Evolutionary conservation across 176 grass and related monocot species (phyloP).

Genomic region (Eragrostis nindensis): DNA sequence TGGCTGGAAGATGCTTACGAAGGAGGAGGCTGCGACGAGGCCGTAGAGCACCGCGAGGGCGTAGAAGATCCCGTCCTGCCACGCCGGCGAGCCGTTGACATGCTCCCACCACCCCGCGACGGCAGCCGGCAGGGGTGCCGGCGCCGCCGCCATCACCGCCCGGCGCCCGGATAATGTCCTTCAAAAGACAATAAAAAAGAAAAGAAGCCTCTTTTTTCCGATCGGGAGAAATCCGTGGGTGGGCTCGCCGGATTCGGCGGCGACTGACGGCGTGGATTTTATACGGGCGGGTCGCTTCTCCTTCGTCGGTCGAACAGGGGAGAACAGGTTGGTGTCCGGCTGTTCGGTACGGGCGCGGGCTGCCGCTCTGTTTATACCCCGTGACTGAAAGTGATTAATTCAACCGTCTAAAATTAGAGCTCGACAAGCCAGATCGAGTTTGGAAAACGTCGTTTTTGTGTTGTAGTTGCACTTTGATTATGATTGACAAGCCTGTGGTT

Average conservation of each 20-base stretch:
- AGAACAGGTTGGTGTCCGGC: slow-evolving; percentile 44
- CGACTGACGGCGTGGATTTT: slow-evolving; percentile 45
- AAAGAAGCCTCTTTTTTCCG: slow-evolving; percentile 1
- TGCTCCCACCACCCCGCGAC: slow-evolving; percentile 68
- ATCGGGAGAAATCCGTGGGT: slow-evolving; percentile 3
- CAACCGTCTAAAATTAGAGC: slow-evolving; percentile 14
- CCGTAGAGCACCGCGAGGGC: slow-evolving; percentile 72
- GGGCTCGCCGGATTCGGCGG: slow-evolving; percentile 21
- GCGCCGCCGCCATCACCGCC: slow-evolving; percentile 35
- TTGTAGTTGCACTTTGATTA: not conserved
- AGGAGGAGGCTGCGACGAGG: slow-evolving; percentile 62
- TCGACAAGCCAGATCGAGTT: not conserved
- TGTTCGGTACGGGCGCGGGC: slow-evolving; percentile 21
- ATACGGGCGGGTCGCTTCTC: slow-evolving; percentile 22
- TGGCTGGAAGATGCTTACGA: slow-evolving; percentile 50
- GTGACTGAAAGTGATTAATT: not conserved
- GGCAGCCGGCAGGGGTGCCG: slow-evolving; percentile 9
- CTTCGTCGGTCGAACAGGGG: slow-evolving; percentile 27
- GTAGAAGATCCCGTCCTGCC: slow-evolving; percentile 75
- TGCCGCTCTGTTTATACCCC: slow-evolving; percentile 2
- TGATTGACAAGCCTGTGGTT: not conserved
- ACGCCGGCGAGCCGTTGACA: slow-evolving; percentile 63
- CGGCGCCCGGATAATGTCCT: slow-evolving; percentile 12
- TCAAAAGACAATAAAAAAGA: slow-evolving; percentile 14
- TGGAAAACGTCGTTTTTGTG: not conserved